These are phyloP conservation scores for Trichosporon sp. DNA, from an alignment of 1,284 basidiomycete species.

Conservation along the genomic window DNA sequence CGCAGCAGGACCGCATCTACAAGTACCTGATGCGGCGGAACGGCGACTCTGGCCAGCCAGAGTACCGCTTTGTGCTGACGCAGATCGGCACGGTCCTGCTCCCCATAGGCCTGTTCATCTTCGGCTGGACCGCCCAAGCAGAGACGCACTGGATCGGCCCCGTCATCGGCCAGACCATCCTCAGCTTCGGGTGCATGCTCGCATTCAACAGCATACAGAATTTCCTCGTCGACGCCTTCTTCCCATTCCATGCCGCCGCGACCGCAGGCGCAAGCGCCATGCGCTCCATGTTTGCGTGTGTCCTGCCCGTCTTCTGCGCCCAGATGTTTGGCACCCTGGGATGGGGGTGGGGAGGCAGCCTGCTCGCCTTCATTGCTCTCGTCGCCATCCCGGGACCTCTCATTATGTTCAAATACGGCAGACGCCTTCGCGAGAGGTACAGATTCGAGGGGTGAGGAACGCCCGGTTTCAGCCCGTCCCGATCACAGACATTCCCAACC, in stretches of 20 bases:
- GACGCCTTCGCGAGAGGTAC: constrained; percentile 43
- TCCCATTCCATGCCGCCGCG: constrained; percentile 52
- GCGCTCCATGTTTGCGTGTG: constrained; percentile 46
- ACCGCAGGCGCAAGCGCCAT: constrained; percentile 46
- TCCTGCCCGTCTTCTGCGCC: constrained; percentile 50
- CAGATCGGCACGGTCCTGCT: constrained; percentile 52
- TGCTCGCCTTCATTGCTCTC: constrained; percentile 48
- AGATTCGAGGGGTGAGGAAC: constrained; percentile 28
- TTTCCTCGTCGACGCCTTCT: constrained; percentile 52
- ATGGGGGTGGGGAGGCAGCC: constrained; percentile 51
- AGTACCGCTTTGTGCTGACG: constrained; percentile 50
- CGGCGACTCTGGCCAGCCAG: constrained; percentile 43
- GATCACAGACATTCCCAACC: too few relatives aligned
- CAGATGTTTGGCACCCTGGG: constrained; percentile 50
- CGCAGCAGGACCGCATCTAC: constrained; percentile 51
- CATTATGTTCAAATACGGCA: constrained; percentile 49
- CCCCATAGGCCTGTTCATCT: constrained; percentile 50
- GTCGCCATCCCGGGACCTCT: constrained; percentile 50
- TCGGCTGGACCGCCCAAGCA: constrained; percentile 46
- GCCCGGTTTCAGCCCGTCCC: background rate
- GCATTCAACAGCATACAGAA: constrained; percentile 50
- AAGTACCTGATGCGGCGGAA: constrained; percentile 33
- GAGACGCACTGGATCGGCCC: constrained; percentile 49
- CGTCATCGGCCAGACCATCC: constrained; percentile 36
- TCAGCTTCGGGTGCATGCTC: constrained; percentile 46